phyloP scores from a whole-genome alignment of 768 basidiomycete genomes.

The Gloeopeniophorella convolvens region DNA sequence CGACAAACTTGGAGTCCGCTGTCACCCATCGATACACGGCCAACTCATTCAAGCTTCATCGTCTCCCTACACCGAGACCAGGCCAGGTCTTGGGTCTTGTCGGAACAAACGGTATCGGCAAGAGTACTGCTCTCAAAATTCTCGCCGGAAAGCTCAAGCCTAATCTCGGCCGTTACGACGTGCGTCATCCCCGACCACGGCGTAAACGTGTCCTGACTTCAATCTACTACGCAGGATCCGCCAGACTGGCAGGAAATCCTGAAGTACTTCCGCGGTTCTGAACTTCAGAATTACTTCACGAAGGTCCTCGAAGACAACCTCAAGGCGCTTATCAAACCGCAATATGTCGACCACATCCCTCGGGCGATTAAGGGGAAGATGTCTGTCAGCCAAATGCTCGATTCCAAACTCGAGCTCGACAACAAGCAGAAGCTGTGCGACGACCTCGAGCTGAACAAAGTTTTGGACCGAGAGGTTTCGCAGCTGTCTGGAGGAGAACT shows the following conservation, averaged over 20 bases:
- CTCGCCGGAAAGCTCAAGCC: constrained; percentile 96
- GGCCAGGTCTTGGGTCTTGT: constrained; percentile 99
- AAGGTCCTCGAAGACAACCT: constrained; percentile 98
- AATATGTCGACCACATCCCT: constrained; percentile 99
- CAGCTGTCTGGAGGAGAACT: constrained; percentile 96
- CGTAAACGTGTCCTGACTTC: background rate
- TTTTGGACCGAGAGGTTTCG: constrained; percentile 75
- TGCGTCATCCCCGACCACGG: constrained; percentile 32
- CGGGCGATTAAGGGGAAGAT: constrained; percentile 86
- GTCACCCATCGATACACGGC: constrained; percentile 98
- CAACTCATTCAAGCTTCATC: constrained; percentile 98
- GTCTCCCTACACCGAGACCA: constrained; percentile 92
- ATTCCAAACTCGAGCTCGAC: constrained; percentile 80
- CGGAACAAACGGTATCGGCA: constrained; percentile 99
- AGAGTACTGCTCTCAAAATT: constrained; percentile 96
- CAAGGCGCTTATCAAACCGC: constrained; percentile 98
- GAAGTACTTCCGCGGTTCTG: constrained; percentile 97
- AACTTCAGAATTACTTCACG: constrained; percentile 99
- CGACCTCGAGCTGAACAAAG: constrained; percentile 80
- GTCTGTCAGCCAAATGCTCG: constrained; percentile 88
- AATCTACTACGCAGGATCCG: constrained; percentile 57
- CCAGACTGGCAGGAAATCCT: constrained; percentile 99
- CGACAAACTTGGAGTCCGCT: constrained; percentile 91
- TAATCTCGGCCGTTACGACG: constrained; percentile 94
- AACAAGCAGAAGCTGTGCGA: constrained; percentile 85